These are phyloP conservation scores for Thielaviopsis populi DNA, from an alignment of 2,329 filamentous ascomycete genomes.

Conservation along the genomic window DNA sequence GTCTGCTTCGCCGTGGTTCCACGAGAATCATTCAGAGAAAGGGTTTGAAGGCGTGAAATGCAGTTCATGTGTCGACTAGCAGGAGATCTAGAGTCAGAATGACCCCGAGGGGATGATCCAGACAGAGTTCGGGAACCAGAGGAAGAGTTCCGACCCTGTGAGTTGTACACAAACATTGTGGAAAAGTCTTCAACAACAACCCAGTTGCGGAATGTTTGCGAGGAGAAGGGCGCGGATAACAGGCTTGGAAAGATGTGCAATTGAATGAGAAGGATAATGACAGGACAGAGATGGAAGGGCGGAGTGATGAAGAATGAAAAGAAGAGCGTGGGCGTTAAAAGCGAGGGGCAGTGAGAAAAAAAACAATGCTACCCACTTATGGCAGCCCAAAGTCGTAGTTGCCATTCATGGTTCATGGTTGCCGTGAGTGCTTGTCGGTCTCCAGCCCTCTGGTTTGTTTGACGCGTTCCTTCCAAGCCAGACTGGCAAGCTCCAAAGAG, in stretches of 20 bases:
- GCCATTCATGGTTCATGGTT: slow-evolving; percentile 1
- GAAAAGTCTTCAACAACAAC: slow-evolving; percentile 1
- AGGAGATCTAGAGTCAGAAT: slow-evolving; percentile 2
- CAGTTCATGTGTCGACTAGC: neutral
- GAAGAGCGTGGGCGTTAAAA: neutral
- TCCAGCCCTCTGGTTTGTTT: neutral
- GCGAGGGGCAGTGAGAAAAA: neutral
- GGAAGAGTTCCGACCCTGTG: slow-evolving; percentile 4
- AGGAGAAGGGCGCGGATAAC: neutral
- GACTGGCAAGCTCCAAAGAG: neutral
- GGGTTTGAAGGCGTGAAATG: neutral
- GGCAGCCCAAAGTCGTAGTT: neutral
- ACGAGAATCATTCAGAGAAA: slow-evolving; percentile 3
- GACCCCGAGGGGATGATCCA: neutral
- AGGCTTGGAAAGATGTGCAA: slow-evolving; percentile 2
- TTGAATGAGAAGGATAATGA: neutral
- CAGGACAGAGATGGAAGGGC: neutral
- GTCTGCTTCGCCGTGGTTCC: neutral
- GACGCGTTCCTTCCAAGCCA: neutral
- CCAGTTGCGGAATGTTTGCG: neutral
- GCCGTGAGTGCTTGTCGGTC: neutral
- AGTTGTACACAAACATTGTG: slow-evolving; percentile 11
- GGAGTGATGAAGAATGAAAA: neutral
- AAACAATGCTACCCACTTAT: neutral
- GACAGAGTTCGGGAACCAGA: neutral